phyloP scores from a whole-genome alignment of 1,139 yeast species.

The Kodamaea sp. region DNA sequence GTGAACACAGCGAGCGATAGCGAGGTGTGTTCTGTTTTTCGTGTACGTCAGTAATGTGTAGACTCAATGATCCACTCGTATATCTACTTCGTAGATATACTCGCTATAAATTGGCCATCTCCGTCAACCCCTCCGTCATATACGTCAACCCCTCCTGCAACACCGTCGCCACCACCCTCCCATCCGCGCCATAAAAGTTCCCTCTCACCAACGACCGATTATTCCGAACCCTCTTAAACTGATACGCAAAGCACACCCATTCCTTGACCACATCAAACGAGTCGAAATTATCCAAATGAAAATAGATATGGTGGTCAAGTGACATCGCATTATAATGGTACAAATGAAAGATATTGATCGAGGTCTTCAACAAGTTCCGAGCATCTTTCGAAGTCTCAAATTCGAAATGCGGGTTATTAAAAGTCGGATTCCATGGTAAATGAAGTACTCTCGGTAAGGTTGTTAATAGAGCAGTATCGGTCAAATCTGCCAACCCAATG shows the following conservation, averaged over 20 bases:
- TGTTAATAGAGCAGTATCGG: constrained; percentile 42
- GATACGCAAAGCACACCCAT: constrained; percentile 41
- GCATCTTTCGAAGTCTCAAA: constrained; percentile 37
- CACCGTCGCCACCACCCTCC: constrained; percentile 39
- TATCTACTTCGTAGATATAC: not conserved
- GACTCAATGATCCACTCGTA: not conserved
- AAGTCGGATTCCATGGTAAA: constrained; percentile 45
- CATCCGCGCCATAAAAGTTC: constrained; percentile 29
- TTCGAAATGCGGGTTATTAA: constrained; percentile 27
- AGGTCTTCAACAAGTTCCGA: constrained; percentile 25
- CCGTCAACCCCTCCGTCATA: constrained; percentile 27
- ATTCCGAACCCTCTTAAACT: constrained; percentile 33
- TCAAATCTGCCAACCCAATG: constrained; percentile 39
- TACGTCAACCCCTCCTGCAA: constrained; percentile 45
- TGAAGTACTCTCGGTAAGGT: constrained; percentile 43
- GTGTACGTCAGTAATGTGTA: too few relatives aligned
- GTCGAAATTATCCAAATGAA: constrained; percentile 31
- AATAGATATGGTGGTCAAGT: constrained; percentile 45
- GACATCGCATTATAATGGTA: constrained; percentile 50
- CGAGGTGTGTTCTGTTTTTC: too few relatives aligned
- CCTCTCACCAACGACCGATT: constrained; percentile 41
- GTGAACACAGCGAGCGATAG: too few relatives aligned
- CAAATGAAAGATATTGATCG: constrained; percentile 39
- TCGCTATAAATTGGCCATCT: constrained; percentile 18
- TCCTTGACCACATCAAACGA: constrained; percentile 36